A percentile compares a stretch with the other conserved stretches of the same genome.
Evolutionary conservation across 805 yeast species (phyloP).

Genomic region (Monosporozyma aerobia): DNA sequence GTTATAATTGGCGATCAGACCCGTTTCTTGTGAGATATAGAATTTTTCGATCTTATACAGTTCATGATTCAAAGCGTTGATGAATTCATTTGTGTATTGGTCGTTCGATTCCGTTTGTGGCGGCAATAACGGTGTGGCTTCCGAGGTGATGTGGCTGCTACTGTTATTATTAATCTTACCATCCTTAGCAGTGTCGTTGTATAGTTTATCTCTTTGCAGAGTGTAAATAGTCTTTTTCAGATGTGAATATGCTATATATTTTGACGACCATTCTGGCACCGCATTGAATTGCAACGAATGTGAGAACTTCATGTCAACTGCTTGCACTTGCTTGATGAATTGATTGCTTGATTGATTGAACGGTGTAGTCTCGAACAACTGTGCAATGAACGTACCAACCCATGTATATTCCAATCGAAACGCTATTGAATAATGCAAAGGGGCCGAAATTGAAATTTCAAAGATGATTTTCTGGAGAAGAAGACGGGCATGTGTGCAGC

Average conservation of each 20-base stretch:
- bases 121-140: background rate
- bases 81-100: slow-evolving; percentile 47
- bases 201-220: slow-evolving; percentile 56
- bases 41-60: slow-evolving; percentile 67
- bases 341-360: background rate
- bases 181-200: slow-evolving; percentile 2
- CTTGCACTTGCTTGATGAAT: background rate
- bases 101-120: slow-evolving; percentile 14
- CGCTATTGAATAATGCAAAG: too few relatives aligned
- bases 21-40: slow-evolving; percentile 54
- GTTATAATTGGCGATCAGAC: slow-evolving; percentile 34
- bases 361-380: too few relatives aligned
- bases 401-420: too few relatives aligned
- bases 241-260: slow-evolving; percentile 82
- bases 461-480: too few relatives aligned
- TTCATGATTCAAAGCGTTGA: slow-evolving; percentile 69
- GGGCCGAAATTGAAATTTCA: too few relatives aligned
- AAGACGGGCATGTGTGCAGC: too few relatives aligned
- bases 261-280: slow-evolving; percentile 95
- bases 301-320: slow-evolving; percentile 70
- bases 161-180: slow-evolving; percentile 3
- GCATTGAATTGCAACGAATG: slow-evolving; percentile 94
- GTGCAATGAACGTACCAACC: too few relatives aligned
- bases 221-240: slow-evolving; percentile 77
- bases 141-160: slow-evolving; percentile 11